Percentiles rank a stretch among this genome's conserved stretches.
Evolutionary conservation across 192 early-diverging fungal species (phyloP).

Genomic region (Umbelopsis vinacea): DNA sequence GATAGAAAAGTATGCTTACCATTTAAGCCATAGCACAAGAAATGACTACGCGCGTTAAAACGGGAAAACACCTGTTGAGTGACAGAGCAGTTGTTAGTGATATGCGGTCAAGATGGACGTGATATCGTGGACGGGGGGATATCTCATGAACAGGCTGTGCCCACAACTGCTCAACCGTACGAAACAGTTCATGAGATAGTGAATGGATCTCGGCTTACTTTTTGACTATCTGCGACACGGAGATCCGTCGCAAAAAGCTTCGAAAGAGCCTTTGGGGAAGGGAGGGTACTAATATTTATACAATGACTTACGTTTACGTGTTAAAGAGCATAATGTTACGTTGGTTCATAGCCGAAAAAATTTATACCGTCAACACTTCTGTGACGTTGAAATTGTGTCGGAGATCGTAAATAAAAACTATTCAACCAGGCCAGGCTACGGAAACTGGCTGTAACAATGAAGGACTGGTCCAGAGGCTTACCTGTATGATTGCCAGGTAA

Average conservation of each 20-base stretch:
- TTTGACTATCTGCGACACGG: conserved; percentile 23
- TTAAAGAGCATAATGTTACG: background rate
- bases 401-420: too few species aligned
- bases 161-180: too few species aligned
- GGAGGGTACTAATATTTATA: background rate
- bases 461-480: too few species aligned
- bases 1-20: background rate
- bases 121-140: background rate
- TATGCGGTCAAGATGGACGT: background rate
- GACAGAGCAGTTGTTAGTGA: background rate
- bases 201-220: conserved; percentile 22
- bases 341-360: too few species aligned
- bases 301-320: background rate
- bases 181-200: background rate
- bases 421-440: too few species aligned
- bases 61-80: background rate
- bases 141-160: too few species aligned
- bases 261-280: conserved; percentile 25
- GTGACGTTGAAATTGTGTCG: too few species aligned
- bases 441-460: too few species aligned
- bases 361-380: too few species aligned
- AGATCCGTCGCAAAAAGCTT: conserved; percentile 20
- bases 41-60: background rate
- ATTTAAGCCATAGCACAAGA: too few species aligned
- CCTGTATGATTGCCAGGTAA: too few species aligned